Conservation (phyloP, 2,329 filamentous ascomycete genomes). For the Ophiosphaerella korrae region DNA sequence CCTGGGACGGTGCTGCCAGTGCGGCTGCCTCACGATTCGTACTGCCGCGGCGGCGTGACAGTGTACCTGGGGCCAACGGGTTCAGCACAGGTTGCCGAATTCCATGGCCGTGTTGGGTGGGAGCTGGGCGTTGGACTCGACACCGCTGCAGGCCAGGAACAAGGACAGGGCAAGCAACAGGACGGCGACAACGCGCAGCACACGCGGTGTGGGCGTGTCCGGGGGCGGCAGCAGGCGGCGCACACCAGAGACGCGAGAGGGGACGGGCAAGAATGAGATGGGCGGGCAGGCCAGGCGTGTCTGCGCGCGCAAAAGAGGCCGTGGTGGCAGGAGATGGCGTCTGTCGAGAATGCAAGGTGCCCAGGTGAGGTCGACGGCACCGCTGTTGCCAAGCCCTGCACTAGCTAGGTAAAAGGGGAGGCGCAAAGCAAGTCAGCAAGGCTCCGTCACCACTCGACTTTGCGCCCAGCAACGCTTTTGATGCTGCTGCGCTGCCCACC, state of each 20-base stretch:
- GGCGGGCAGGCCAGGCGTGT: conserved; percentile 15
- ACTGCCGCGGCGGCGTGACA: conserved; percentile 64
- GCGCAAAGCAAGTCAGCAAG: neutral
- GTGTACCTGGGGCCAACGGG: conserved; percentile 60
- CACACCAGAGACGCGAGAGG: neutral
- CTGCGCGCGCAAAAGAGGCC: conserved; percentile 26
- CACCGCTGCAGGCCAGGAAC: conserved; percentile 26
- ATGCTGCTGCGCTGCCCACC: neutral
- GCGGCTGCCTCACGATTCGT: too few relatives aligned
- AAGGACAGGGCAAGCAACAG: neutral
- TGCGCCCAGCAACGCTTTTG: conserved; percentile 10
- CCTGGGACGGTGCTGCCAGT: conserved; percentile 77
- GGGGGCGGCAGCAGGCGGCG: conserved; percentile 9
- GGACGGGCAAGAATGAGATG: conserved; percentile 14
- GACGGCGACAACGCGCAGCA: conserved; percentile 32
- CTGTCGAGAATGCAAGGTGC: conserved; percentile 30
- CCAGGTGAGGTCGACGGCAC: conserved; percentile 18
- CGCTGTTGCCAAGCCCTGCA: conserved; percentile 16
- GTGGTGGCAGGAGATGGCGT: conserved; percentile 29
- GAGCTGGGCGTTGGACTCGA: conserved; percentile 20
- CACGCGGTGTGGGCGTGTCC: conserved; percentile 34
- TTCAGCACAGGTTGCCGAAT: conserved; percentile 29
- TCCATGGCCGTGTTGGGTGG: conserved; percentile 33
- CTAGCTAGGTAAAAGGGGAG: conserved; percentile 19
- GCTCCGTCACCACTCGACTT: conserved; percentile 20